These are phyloP conservation scores for Eimeria maxima DNA, from an alignment of 169 alveolate genomes.

Conservation along the genomic window DNA sequence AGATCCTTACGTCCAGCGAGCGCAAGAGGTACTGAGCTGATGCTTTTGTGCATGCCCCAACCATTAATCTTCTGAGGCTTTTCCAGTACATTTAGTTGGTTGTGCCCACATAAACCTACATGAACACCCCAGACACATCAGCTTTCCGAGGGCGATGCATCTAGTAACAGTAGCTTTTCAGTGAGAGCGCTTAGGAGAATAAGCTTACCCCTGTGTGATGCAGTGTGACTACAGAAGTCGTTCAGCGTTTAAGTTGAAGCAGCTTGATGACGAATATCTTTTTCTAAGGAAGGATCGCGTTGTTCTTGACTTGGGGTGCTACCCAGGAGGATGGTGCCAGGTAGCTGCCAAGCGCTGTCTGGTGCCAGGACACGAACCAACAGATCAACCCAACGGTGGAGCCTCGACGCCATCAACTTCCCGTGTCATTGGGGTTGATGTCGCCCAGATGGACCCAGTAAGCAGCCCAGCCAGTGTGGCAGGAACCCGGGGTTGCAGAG, in stretches of 20 bases:
- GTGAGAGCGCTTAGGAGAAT: background rate
- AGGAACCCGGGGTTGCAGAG: background rate
- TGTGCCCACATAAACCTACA: background rate
- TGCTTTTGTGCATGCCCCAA: background rate
- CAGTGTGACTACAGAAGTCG: slow-evolving; percentile 84
- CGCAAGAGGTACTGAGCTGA: slow-evolving; percentile 78
- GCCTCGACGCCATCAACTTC: slow-evolving; percentile 39
- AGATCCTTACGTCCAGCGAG: slow-evolving; percentile 81
- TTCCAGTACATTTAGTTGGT: background rate
- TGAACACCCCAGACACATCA: background rate
- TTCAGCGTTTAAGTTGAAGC: slow-evolving; percentile 85
- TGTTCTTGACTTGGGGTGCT: slow-evolving; percentile 86
- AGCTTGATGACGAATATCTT: slow-evolving; percentile 83
- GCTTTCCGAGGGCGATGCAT: background rate
- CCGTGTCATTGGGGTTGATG: slow-evolving; percentile 77
- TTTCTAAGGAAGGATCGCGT: slow-evolving; percentile 75
- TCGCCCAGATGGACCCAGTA: slow-evolving; percentile 78
- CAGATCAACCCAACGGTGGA: background rate
- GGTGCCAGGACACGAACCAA: slow-evolving; percentile 24
- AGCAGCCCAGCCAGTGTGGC: background rate
- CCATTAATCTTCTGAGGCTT: background rate
- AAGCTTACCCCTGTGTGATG: background rate
- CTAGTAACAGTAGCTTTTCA: background rate
- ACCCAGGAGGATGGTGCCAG: slow-evolving; percentile 86
- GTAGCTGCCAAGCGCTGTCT: slow-evolving; percentile 83